phyloP scores from a whole-genome alignment of 2,329 filamentous ascomycete species.

The Thermomyces lanuginosus region DNA sequence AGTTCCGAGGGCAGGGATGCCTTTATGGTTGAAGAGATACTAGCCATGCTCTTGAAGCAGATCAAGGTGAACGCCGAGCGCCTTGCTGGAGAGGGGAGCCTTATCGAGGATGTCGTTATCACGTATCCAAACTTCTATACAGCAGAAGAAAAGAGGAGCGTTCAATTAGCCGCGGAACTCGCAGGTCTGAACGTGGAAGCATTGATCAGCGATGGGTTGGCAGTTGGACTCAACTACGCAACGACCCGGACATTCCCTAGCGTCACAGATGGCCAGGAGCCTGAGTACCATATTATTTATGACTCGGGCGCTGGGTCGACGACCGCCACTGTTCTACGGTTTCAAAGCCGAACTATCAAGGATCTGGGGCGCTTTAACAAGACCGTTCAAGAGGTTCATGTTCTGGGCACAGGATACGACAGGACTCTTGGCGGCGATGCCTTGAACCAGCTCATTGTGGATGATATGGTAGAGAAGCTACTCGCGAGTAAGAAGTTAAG shows the following conservation, averaged over 20 bases:
- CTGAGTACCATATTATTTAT: constrained; percentile 84
- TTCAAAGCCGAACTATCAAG: constrained; percentile 79
- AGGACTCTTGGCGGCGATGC: constrained; percentile 75
- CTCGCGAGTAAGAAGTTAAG: constrained; percentile 46
- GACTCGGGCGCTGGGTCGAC: constrained; percentile 96
- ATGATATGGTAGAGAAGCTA: constrained; percentile 75
- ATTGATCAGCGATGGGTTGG: constrained; percentile 74
- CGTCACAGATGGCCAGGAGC: constrained; percentile 63
- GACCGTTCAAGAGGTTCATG: constrained; percentile 87
- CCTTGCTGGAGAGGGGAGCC: constrained; percentile 58
- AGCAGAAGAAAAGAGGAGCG: constrained; percentile 70
- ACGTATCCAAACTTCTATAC: constrained; percentile 87
- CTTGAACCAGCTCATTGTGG: constrained; percentile 71
- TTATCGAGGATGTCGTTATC: constrained; percentile 67
- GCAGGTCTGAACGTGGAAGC: constrained; percentile 75
- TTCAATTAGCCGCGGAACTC: constrained; percentile 69
- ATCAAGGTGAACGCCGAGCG: constrained; percentile 75
- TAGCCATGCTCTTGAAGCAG: constrained; percentile 92
- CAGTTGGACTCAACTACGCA: constrained; percentile 89
- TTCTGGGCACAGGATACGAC: constrained; percentile 78
- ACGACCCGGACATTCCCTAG: constrained; percentile 79
- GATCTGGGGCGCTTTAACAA: constrained; percentile 89
- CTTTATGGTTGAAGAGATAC: constrained; percentile 72
- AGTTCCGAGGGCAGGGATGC: constrained; percentile 46
- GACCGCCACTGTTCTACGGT: constrained; percentile 74